Evolutionary conservation across 2,329 filamentous ascomycete species (phyloP).

Genomic region (Ophiostoma quercus): DNA sequence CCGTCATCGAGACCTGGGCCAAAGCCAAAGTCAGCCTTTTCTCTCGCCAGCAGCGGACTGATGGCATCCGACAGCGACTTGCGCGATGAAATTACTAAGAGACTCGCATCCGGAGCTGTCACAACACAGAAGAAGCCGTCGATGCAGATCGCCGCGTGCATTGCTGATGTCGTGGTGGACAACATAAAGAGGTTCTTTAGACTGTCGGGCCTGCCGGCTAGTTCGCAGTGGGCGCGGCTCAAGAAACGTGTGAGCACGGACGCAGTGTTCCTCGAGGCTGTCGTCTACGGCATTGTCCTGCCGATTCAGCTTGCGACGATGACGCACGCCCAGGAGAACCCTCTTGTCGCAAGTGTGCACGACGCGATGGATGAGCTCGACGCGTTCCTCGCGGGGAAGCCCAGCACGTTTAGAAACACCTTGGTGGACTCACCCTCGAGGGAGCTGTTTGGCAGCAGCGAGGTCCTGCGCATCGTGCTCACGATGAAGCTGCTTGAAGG

Average conservation of each 20-base stretch:
- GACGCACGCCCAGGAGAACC: neutral
- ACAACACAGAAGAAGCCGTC: neutral
- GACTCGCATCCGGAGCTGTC: neutral
- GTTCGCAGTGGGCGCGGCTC: slow-evolving; percentile 34
- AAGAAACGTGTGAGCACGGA: neutral
- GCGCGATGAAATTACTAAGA: neutral
- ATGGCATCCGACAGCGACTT: neutral
- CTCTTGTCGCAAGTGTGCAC: neutral
- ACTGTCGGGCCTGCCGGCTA: slow-evolving; percentile 22
- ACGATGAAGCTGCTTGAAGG: slow-evolving; percentile 16
- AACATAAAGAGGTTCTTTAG: neutral
- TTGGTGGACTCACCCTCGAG: neutral
- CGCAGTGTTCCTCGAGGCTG: slow-evolving; percentile 33
- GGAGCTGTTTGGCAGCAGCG: neutral
- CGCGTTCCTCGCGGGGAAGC: neutral
- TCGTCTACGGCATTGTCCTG: slow-evolving; percentile 31
- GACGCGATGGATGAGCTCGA: neutral
- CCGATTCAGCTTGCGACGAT: slow-evolving; percentile 24
- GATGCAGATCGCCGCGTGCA: neutral
- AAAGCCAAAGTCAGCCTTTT: neutral
- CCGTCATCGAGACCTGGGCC: neutral
- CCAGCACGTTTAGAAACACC: neutral
- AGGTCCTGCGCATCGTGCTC: neutral
- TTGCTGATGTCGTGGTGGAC: slow-evolving; percentile 16
- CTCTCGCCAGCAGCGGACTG: neutral